These are phyloP conservation scores for Moesziomyces aphidis DNA, from an alignment of 1,284 basidiomycete genomes.

Conservation along the genomic window DNA sequence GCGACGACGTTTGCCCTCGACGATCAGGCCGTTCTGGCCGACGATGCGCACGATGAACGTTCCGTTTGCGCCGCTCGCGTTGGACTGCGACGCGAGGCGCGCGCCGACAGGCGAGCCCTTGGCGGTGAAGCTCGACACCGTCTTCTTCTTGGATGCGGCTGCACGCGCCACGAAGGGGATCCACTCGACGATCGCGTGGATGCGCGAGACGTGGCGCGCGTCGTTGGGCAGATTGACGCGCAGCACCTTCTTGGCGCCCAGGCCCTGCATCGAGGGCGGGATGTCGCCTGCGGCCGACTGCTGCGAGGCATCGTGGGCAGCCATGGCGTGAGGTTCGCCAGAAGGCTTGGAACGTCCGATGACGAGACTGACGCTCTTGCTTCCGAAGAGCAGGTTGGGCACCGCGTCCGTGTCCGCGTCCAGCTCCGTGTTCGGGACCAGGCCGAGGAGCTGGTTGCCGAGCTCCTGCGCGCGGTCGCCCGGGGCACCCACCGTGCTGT, in stretches of 20 bases:
- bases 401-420: constrained; percentile 20
- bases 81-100: constrained; percentile 8
- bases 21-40: constrained; percentile 65
- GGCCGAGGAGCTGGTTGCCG: constrained; percentile 18
- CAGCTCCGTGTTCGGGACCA: constrained; percentile 32
- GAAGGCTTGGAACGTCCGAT: constrained; percentile 53
- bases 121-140: constrained; percentile 23
- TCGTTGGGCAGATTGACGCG: constrained; percentile 56
- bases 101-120: constrained; percentile 29
- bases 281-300: constrained; percentile 16
- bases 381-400: constrained; percentile 38
- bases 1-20: constrained; percentile 61
- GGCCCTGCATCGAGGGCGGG: constrained; percentile 31
- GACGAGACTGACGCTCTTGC: constrained; percentile 44
- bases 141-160: constrained; percentile 11
- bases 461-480: background rate
- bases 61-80: constrained; percentile 25
- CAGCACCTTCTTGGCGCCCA: constrained; percentile 49
- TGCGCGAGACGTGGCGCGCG: constrained; percentile 61
- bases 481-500: background rate
- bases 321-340: constrained; percentile 22
- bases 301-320: constrained; percentile 3
- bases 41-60: constrained; percentile 61
- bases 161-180: constrained; percentile 54
- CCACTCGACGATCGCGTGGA: constrained; percentile 65